A percentile compares a stretch with the other conserved stretches of the same genome.
These are phyloP conservation scores for Lepidopterella palustris DNA, from an alignment of 495 filamentous ascomycete species.

Conservation along the genomic window DNA sequence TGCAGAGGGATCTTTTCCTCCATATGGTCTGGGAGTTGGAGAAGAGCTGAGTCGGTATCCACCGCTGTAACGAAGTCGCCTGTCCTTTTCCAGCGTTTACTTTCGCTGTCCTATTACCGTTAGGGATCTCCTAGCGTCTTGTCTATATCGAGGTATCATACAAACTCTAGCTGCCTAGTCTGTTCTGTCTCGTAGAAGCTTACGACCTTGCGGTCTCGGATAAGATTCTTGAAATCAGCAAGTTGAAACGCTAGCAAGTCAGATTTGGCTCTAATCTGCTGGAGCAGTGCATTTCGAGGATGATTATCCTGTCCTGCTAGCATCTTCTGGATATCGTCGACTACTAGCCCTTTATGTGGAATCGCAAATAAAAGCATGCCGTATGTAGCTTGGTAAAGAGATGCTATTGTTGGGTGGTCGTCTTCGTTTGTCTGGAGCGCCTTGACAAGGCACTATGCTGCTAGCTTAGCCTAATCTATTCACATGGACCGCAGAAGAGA, in stretches of 20 bases:
- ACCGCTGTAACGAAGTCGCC: slow-evolving; percentile 12
- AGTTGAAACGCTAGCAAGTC: slow-evolving; percentile 24
- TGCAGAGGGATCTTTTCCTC: slow-evolving; percentile 21
- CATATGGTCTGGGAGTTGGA: slow-evolving; percentile 19
- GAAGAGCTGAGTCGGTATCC: slow-evolving; percentile 24
- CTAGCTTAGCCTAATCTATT: background rate
- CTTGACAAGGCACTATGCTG: slow-evolving; percentile 29
- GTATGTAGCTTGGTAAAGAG: slow-evolving; percentile 35
- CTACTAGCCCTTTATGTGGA: slow-evolving; percentile 34
- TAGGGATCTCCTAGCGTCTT: background rate
- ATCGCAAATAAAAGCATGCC: slow-evolving; percentile 37
- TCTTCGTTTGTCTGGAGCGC: slow-evolving; percentile 27
- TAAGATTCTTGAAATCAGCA: slow-evolving; percentile 25
- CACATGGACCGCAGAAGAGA: slow-evolving; percentile 4
- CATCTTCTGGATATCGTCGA: slow-evolving; percentile 35
- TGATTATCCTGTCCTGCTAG: slow-evolving; percentile 24
- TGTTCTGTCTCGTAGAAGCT: slow-evolving; percentile 33
- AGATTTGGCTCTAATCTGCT: slow-evolving; percentile 22
- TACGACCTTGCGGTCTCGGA: slow-evolving; percentile 30
- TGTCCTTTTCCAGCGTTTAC: slow-evolving; percentile 7
- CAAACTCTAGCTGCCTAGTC: slow-evolving; percentile 26
- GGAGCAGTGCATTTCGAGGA: slow-evolving; percentile 27
- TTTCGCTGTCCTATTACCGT: slow-evolving; percentile 3
- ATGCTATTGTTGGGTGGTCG: no score
- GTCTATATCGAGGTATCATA: slow-evolving; percentile 1